Conservation (phyloP, 2,329 filamentous ascomycete genomes). For the Cercospora sp. region DNA sequence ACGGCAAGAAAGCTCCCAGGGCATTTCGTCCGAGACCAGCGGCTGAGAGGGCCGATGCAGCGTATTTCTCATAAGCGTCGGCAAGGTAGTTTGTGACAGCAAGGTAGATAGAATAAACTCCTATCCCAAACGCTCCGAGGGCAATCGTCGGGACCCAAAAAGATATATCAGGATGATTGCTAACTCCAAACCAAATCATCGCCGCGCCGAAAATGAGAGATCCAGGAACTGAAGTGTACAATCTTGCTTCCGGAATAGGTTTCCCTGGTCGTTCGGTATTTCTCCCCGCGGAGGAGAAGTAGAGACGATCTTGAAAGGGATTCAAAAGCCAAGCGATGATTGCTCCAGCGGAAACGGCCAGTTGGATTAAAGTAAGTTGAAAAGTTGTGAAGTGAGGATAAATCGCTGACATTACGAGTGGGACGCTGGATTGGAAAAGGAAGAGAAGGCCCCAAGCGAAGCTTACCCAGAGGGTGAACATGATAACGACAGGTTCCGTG, state of each 20-base stretch:
- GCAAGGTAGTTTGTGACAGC: constrained; percentile 52
- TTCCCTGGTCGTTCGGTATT: constrained; percentile 33
- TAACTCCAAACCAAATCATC: constrained; percentile 55
- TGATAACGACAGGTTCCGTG: constrained; percentile 33
- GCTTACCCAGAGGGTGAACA: constrained; percentile 46
- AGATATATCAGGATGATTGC: constrained; percentile 37
- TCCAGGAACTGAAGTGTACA: constrained; percentile 45
- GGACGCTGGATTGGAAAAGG: constrained; percentile 48
- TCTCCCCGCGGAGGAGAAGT: constrained; percentile 38
- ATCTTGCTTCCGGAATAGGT: constrained; percentile 44
- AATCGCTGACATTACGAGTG: constrained; percentile 40
- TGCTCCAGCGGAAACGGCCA: constrained; percentile 45
- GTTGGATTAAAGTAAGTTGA: constrained; percentile 45
- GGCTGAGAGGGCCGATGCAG: constrained; percentile 48
- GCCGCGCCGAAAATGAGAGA: constrained; percentile 48
- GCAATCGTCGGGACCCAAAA: constrained; percentile 52
- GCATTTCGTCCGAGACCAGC: constrained; percentile 49
- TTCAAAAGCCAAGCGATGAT: constrained; percentile 42
- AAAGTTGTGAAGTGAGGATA: constrained; percentile 41
- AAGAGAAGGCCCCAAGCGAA: constrained; percentile 47
- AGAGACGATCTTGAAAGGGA: constrained; percentile 42
- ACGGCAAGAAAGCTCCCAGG: constrained; percentile 48
- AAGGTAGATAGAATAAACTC: constrained; percentile 53
- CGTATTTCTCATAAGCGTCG: constrained; percentile 51
- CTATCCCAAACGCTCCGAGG: constrained; percentile 52